Evolutionary conservation across 768 basidiomycete genomes (phyloP).

Genomic region (Porphyrellus cyaneotinctus): DNA sequence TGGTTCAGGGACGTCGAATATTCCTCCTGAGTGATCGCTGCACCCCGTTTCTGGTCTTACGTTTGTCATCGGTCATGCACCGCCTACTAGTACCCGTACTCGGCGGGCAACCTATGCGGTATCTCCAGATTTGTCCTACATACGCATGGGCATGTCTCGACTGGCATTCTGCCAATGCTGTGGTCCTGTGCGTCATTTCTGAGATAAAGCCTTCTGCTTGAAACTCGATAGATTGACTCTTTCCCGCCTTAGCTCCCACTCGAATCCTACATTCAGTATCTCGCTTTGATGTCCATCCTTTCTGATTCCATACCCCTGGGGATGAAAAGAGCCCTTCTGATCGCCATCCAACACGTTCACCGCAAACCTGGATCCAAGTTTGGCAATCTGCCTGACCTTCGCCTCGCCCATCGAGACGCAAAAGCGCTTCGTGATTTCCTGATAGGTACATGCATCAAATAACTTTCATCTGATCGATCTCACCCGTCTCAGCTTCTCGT

Average conservation of each 20-base stretch:
- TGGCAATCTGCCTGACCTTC: constrained; percentile 4
- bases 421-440: constrained; percentile 8
- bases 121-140: no score
- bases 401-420: constrained; percentile 20
- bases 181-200: not conserved
- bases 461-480: not conserved
- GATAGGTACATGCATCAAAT: constrained; percentile 12
- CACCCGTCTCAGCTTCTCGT: constrained; percentile 29
- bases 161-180: not conserved
- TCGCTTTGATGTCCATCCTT: not conserved
- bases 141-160: no score
- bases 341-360: constrained; percentile 13
- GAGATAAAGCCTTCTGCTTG: not conserved
- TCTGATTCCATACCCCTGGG: not conserved
- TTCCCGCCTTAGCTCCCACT: no score
- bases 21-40: no score
- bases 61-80: no score
- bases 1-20: no score
- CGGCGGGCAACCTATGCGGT: no score
- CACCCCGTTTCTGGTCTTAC: no score
- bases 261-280: no score
- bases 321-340: constrained; percentile 20
- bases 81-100: no score
- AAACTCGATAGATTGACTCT: no score
- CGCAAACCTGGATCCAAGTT: not conserved